A percentile compares a stretch with the other conserved stretches of the same genome.
These are phyloP conservation scores for Lenzites betulinus DNA, from an alignment of 768 basidiomycete species.

Conservation along the genomic window DNA sequence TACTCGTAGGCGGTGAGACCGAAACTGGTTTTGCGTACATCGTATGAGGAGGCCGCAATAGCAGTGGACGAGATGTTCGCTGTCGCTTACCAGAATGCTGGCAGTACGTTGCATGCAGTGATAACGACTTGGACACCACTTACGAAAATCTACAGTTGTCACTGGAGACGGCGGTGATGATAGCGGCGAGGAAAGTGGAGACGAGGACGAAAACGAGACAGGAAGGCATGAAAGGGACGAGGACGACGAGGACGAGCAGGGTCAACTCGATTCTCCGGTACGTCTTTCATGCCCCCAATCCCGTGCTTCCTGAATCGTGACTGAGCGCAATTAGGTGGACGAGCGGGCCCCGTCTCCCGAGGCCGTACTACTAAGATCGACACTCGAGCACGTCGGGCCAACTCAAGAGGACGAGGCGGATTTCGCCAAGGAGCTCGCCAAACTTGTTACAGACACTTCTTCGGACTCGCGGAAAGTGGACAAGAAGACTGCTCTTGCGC, in stretches of 20 bases:
- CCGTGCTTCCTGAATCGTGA: neutral
- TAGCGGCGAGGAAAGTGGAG: constrained; percentile 66
- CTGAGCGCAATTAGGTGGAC: constrained; percentile 43
- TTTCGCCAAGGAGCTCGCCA: constrained; percentile 94
- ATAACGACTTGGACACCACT: constrained; percentile 20
- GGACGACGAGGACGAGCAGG: constrained; percentile 68
- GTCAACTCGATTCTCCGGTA: constrained; percentile 55
- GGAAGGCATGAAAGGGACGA: constrained; percentile 51
- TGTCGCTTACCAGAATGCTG: constrained; percentile 59
- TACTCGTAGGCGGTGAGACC: constrained; percentile 77
- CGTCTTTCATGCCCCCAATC: constrained; percentile 22
- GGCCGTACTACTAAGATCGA: constrained; percentile 68
- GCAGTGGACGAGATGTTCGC: constrained; percentile 92
- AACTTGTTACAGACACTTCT: constrained; percentile 88
- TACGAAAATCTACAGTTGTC: constrained; percentile 11
- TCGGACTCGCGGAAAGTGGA: constrained; percentile 84
- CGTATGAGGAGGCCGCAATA: constrained; percentile 79
- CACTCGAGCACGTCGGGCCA: constrained; percentile 76
- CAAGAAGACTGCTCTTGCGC: constrained; percentile 79
- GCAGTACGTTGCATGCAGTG: constrained; percentile 41
- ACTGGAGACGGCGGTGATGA: constrained; percentile 43
- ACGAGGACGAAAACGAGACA: constrained; percentile 50
- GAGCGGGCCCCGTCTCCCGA: constrained; percentile 84
- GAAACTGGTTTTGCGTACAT: constrained; percentile 68
- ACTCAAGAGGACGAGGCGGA: constrained; percentile 90